These are phyloP conservation scores for Phytophthora sojae DNA, from an alignment of 352 stramenopile genomes.

Conservation along the genomic window DNA sequence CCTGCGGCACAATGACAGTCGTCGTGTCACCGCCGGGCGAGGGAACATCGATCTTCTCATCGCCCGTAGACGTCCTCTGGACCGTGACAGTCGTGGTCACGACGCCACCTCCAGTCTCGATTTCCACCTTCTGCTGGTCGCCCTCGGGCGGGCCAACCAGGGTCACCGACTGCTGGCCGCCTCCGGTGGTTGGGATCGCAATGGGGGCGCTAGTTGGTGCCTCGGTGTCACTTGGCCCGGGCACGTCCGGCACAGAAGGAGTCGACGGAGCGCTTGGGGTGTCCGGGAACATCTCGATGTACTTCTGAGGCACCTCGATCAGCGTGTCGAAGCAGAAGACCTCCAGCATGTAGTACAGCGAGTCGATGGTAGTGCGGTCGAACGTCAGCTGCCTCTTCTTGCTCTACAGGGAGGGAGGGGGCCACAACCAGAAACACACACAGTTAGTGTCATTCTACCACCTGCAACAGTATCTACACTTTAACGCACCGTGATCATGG, in stretches of 20 bases:
- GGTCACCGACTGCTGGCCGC: conserved; percentile 5
- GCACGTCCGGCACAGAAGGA: conserved; percentile 3
- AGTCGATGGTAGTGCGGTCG: conserved; percentile 36
- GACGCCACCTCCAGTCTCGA: conserved; percentile 3
- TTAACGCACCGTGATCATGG: conserved; percentile 50
- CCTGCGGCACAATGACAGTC: conserved; percentile 2
- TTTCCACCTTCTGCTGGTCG: conserved; percentile 9
- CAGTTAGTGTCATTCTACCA: neutral
- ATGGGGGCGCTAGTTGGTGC: conserved; percentile 6
- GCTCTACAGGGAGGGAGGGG: conserved; percentile 24
- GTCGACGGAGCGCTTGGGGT: conserved; percentile 8
- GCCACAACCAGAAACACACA: conserved; percentile 4
- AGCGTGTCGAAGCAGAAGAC: conserved; percentile 43
- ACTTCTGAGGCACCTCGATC: conserved; percentile 41
- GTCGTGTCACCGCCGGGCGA: conserved; percentile 22
- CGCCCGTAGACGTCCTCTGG: neutral
- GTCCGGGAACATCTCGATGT: conserved; percentile 40
- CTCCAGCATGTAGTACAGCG: conserved; percentile 49
- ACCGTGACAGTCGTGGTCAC: conserved; percentile 12
- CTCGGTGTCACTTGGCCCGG: neutral
- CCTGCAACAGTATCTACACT: neutral
- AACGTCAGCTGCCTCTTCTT: conserved; percentile 39
- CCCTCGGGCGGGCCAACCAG: conserved; percentile 7
- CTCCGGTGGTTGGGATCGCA: conserved; percentile 12
- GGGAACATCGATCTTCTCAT: conserved; percentile 15